Percentiles rank a stretch among this genome's conserved stretches.
Evolutionary conservation across 805 yeast genomes (phyloP).

Genomic region (Naumovozyma castellii): DNA sequence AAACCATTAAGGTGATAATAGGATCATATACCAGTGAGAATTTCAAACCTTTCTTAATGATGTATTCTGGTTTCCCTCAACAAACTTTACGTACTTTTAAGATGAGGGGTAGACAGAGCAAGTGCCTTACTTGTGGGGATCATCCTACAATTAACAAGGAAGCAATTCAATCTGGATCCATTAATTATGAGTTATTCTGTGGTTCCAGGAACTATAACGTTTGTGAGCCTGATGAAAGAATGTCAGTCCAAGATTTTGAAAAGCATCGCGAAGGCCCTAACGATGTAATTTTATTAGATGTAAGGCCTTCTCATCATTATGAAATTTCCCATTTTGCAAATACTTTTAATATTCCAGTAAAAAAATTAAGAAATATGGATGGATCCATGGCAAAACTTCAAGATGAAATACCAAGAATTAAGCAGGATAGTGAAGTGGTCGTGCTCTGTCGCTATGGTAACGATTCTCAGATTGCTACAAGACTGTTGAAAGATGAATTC

Average conservation of each 20-base stretch:
- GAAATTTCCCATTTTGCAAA: slow-evolving; percentile 51
- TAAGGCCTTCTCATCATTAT: slow-evolving; percentile 71
- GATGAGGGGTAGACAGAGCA: slow-evolving; percentile 58
- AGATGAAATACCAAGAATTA: slow-evolving; percentile 19
- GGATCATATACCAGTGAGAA: slow-evolving; percentile 41
- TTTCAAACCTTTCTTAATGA: slow-evolving; percentile 59
- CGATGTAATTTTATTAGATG: slow-evolving; percentile 48
- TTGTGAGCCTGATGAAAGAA: slow-evolving; percentile 37
- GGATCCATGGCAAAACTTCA: slow-evolving; percentile 22
- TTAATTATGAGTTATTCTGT: slow-evolving; percentile 69
- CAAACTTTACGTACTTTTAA: slow-evolving; percentile 65
- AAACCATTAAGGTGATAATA: slow-evolving; percentile 65
- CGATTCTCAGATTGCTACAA: slow-evolving; percentile 76
- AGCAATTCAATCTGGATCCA: slow-evolving; percentile 35
- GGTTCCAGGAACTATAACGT: slow-evolving; percentile 46
- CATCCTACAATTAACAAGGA: slow-evolving; percentile 41
- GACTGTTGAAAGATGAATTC: slow-evolving; percentile 41
- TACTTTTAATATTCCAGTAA: slow-evolving; percentile 57
- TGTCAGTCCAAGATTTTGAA: slow-evolving; percentile 32
- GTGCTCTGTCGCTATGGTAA: slow-evolving; percentile 84
- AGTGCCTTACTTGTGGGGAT: slow-evolving; percentile 59
- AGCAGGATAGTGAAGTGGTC: slow-evolving; percentile 31
- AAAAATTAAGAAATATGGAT: slow-evolving; percentile 30
- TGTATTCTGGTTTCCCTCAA: slow-evolving; percentile 55
- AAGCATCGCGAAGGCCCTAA: neutral